Percentiles rank a stretch among this genome's conserved stretches.
phyloP scores from a whole-genome alignment of 306 rosid genomes.

The Lagenaria siceraria region DNA sequence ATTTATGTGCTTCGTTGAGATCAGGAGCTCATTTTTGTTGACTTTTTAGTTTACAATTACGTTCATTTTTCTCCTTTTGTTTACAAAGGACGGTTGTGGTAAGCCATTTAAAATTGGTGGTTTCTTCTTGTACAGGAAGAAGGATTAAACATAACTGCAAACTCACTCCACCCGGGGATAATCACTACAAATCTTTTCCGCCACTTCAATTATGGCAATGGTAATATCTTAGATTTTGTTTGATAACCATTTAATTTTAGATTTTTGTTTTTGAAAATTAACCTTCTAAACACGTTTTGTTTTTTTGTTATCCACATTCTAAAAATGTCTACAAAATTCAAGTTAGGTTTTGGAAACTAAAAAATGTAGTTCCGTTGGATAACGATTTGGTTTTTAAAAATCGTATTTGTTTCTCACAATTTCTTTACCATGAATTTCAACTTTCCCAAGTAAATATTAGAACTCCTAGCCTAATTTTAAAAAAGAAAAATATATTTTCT shows the following conservation, averaged over 20 bases:
- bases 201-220: constrained; percentile 12
- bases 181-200: constrained; percentile 64
- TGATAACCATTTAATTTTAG: not conserved
- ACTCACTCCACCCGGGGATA: constrained; percentile 84
- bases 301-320: no score
- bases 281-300: no score
- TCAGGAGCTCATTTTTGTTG: not conserved
- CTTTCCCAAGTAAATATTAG: no score
- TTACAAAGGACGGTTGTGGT: not conserved
- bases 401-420: no score
- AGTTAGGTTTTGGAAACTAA: not conserved
- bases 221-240: constrained; percentile 18
- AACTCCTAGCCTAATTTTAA: no score
- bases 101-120: not conserved
- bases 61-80: not conserved
- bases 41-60: not conserved
- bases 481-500: no score
- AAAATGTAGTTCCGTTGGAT: no score
- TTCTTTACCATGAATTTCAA: no score
- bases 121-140: constrained; percentile 57
- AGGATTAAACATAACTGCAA: constrained; percentile 50
- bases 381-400: no score
- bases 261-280: not conserved
- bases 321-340: not conserved
- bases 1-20: not conserved